Evolutionary conservation across 371 early-diverging fungal species (phyloP), one percentile per base, ranked within the genome.

Genomic region (Mucor saturninus): DNA sequence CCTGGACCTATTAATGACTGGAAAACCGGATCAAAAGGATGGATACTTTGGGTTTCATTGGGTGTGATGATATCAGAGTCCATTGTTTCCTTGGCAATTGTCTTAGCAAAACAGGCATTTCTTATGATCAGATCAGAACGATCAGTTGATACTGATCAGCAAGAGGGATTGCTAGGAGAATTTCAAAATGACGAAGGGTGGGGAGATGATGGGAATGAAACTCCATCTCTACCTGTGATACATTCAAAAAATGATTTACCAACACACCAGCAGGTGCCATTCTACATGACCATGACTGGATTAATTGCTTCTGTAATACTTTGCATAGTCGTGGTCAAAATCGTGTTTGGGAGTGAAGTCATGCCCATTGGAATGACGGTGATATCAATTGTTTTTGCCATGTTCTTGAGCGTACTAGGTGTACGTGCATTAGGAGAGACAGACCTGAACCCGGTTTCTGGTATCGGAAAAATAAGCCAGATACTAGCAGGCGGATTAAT

Each of bases 381-480:
- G 14, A 32, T 88, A 13, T 84, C 87, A 0, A 80, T 89, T 2
- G 38, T 74, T 1, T 62, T 88, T 26, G 90, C 90, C 35, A 84
- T 86, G 69, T 75, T 89, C 7, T 52, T 89, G 49, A 85, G 87
- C 51, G 76, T 89, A 8, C 64, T 89, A 15, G 88, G 87, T 32
- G 83, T 82, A 2, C 85, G 93, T 6, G 91, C 93, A 0, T 69
- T 93, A 50, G 93, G 93, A n/a, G 91, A 92, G 43, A 93, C 92
- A 0, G 93, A 93, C 64, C 61, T 93, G 64, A 93, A 92, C 68
- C 93, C 94, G 0, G 91, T 82, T 5, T 88, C 89, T 54, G 91
- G 93, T 13, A 93, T 95, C 54, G 94, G 90, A 37, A 95, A 95
- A 56, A 83, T 93, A 31, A 88, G 91, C 9, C 95, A 95, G 72